phyloP scores from a whole-genome alignment of 2,329 filamentous ascomycete species.

The Stylonectria norvegica region DNA sequence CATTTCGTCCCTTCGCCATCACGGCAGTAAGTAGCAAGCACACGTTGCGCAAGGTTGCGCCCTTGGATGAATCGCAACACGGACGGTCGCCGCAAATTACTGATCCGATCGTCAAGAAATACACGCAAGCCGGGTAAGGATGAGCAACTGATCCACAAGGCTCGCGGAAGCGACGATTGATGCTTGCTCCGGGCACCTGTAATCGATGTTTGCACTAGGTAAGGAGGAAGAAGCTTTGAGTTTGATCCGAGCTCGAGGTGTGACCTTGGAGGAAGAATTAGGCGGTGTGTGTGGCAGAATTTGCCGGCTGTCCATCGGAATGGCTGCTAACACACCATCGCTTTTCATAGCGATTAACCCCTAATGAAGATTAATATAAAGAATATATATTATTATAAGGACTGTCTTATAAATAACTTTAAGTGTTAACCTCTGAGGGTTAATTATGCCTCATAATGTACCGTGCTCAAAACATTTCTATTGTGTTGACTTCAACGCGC shows the following conservation, averaged over 20 bases:
- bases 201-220: conserved; percentile 6
- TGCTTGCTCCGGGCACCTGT: conserved; percentile 15
- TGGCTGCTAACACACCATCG: not conserved
- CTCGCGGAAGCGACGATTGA: conserved; percentile 7
- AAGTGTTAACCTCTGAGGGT: too few species aligned
- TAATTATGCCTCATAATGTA: too few species aligned
- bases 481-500: too few species aligned
- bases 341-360: too few species aligned
- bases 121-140: conserved; percentile 11
- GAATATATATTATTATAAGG: too few species aligned
- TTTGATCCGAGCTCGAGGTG: conserved; percentile 3
- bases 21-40: conserved; percentile 16
- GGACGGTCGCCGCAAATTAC: conserved; percentile 8
- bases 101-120: conserved; percentile 12
- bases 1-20: conserved; percentile 28
- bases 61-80: conserved; percentile 12
- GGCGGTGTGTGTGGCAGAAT: conserved; percentile 32
- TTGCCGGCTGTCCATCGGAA: not conserved
- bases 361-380: too few species aligned
- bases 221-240: conserved; percentile 8
- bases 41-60: conserved; percentile 21
- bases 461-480: too few species aligned
- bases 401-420: too few species aligned
- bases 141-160: conserved; percentile 9
- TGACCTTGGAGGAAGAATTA: conserved; percentile 19